Percentiles rank a stretch among this genome's conserved stretches.
Conservation (phyloP, 177 flowering plant species). For the Vitis hybrid region DNA sequence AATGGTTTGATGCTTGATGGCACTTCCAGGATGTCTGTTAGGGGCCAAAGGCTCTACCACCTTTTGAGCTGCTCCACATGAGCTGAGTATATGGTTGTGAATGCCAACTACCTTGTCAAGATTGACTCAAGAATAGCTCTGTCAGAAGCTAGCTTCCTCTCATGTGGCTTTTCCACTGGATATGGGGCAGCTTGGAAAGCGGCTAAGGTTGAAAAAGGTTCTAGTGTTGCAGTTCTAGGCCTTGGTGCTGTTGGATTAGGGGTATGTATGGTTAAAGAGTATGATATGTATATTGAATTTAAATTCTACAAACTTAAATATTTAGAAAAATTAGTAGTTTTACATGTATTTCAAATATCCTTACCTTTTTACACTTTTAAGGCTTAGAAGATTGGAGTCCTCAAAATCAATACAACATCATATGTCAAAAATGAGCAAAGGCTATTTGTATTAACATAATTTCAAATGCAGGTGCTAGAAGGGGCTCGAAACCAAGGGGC, state of each 20-base stretch:
- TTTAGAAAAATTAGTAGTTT: no score
- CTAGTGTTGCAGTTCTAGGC: constrained; percentile 42
- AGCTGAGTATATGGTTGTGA: constrained; percentile 44
- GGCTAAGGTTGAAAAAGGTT: constrained; percentile 30
- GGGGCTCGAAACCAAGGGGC: constrained; percentile 53
- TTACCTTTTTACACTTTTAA: no score
- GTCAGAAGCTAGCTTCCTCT: constrained; percentile 32
- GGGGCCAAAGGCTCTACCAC: constrained; percentile 41
- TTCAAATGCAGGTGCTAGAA: constrained; percentile 33
- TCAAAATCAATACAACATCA: no score
- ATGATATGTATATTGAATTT: no score
- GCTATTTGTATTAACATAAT: no score
- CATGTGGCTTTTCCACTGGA: constrained; percentile 54
- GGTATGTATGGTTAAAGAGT: constrained; percentile 17
- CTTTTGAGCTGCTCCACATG: constrained; percentile 38
- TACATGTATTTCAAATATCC: no score
- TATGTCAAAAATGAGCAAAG: no score
- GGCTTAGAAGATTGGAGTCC: no score
- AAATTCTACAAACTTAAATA: no score
- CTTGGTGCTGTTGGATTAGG: constrained; percentile 54
- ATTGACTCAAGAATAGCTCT: constrained; percentile 24
- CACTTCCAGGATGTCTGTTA: constrained; percentile 33
- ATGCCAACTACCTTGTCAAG: constrained; percentile 33
- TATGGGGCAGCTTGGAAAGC: constrained; percentile 44
- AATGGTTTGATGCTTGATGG: constrained; percentile 41